Evolutionary conservation across 1,139 yeast genomes (phyloP), one percentile per base, ranked within the genome.

Genomic region (Suhomyces yuchorum): DNA sequence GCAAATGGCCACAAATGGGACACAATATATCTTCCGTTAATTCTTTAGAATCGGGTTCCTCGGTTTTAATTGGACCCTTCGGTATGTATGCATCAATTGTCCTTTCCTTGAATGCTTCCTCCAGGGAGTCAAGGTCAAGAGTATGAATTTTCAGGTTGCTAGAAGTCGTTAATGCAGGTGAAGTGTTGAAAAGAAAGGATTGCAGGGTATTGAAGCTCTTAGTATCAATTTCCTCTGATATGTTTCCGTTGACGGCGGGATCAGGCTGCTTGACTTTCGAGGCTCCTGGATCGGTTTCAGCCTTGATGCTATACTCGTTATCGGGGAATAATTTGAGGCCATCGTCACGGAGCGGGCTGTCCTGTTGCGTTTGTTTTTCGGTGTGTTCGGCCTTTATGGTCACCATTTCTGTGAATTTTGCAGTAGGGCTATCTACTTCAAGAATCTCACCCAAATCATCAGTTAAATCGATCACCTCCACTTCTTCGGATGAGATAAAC

Each of bases 1-100:
- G 51, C 38, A 71, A 63, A 2, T 61, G 47, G 3, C 52, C 50
- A 54, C 88, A 83, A 2, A 83, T 61, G 0, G 87, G 88, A 53
- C 88, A 83, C 2, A 34, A 8, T 2, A 41, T 28, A 9, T 20
- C 24, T 15, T 33, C 46, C 3, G 12, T 11, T 14, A 5, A 23
- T 37, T 17, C 34, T 15, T 2, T 26, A 26, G n/a, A 11, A 3
- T 26, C 11, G 14, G 14, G n/a, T 9, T 11, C 2, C n/a, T 26
- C 30, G 30, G 11, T 26, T 26, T 26, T 26, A 11, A 12, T 12
- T 3, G 12, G 6, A 4, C 11, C 8, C 11, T 26, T 26, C 3
- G 12, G 7, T 20, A 20, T 20, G n/a, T n/a, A n/a, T n/a, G n/a
- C n/a, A n/a, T n/a, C n/a, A n/a, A n/a, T n/a, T n/a, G n/a, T 20